Evolutionary conservation across 169 alveolate species (phyloP).

Genomic region (Cardiosporidium cionae): DNA sequence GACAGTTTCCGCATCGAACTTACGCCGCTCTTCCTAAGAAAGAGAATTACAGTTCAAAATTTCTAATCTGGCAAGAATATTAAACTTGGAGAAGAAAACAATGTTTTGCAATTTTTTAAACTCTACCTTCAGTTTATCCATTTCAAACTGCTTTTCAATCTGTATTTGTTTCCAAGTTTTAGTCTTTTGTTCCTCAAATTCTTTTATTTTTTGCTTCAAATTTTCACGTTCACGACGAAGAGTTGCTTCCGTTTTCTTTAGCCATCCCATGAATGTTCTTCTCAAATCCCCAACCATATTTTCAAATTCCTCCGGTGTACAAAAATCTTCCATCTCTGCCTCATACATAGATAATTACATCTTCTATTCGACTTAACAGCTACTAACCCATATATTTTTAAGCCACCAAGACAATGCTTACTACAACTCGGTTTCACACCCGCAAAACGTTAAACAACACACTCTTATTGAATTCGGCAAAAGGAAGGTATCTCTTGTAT

Average conservation of each 20-base stretch:
- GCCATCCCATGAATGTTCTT: constrained; percentile 67
- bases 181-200: constrained; percentile 37
- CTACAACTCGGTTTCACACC: too few relatives aligned
- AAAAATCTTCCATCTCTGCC: background rate
- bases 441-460: too few relatives aligned
- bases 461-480: too few relatives aligned
- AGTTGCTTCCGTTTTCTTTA: constrained; percentile 61
- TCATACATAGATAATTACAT: too few relatives aligned
- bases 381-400: too few relatives aligned
- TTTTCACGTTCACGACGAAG: constrained; percentile 35
- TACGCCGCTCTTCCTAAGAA: constrained; percentile 59
- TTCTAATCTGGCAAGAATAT: background rate
- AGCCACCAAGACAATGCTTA: too few relatives aligned
- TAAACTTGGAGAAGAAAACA: background rate
- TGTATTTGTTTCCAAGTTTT: constrained; percentile 35
- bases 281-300: constrained; percentile 72
- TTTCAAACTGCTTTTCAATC: constrained; percentile 21
- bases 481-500: too few relatives aligned
- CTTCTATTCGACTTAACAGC: too few relatives aligned
- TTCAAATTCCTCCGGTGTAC: constrained; percentile 58
- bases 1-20: constrained; percentile 59
- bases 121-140: constrained; percentile 22
- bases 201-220: constrained; percentile 46
- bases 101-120: background rate
- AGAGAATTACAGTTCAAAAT: background rate